Conservation (phyloP, 179 eudicot species). For the Beta macrorhiza region DNA sequence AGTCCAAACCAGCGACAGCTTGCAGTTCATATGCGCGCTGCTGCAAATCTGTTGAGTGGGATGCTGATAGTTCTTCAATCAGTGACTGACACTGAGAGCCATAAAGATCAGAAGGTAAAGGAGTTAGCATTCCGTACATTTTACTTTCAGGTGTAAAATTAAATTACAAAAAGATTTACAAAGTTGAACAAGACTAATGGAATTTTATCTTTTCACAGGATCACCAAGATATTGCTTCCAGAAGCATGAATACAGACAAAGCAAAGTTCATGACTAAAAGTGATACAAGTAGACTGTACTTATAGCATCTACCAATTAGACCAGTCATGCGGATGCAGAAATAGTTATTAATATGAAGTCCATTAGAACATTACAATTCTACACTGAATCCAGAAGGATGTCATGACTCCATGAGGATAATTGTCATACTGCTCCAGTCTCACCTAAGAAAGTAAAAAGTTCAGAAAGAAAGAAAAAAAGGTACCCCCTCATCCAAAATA, state of each 20-base stretch:
- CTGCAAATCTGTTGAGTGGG: slow-evolving; percentile 94
- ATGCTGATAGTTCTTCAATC: slow-evolving; percentile 84
- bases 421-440: too few relatives aligned
- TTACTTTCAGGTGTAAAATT: neutral
- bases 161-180: slow-evolving; percentile 1
- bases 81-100: slow-evolving; percentile 79
- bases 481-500: too few relatives aligned
- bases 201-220: neutral
- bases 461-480: neutral
- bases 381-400: neutral
- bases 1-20: slow-evolving; percentile 63
- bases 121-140: slow-evolving; percentile 5
- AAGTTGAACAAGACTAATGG: neutral
- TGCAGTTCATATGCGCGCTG: slow-evolving; percentile 98
- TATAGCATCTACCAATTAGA: neutral
- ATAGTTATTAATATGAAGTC: neutral
- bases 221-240: neutral
- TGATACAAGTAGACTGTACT: neutral
- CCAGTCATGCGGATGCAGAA: neutral
- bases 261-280: neutral
- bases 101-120: slow-evolving; percentile 16
- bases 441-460: neutral
- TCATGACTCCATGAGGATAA: neutral
- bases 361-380: neutral
- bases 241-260: slow-evolving; percentile 1